phyloP scores from a whole-genome alignment of 805 yeast species.

The Henningerozyma blattae region DNA sequence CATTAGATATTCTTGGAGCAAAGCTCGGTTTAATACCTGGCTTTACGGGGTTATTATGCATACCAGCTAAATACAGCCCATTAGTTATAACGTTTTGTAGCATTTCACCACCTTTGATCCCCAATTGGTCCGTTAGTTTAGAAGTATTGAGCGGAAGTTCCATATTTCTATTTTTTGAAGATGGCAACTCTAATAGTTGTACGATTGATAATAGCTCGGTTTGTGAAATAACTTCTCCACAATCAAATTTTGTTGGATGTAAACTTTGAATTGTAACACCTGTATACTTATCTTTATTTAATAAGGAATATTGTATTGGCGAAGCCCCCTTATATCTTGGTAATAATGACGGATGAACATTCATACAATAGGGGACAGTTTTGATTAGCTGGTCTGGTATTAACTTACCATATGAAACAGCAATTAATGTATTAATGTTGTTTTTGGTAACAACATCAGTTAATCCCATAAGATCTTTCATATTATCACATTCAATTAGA shows the following conservation, averaged over 20 bases:
- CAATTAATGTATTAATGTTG: slow-evolving; percentile 57
- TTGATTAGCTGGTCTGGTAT: slow-evolving; percentile 54
- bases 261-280: slow-evolving; percentile 87
- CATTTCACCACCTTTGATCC: slow-evolving; percentile 48
- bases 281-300: slow-evolving; percentile 48
- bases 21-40: slow-evolving; percentile 22
- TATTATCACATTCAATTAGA: slow-evolving; percentile 17
- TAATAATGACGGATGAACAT: slow-evolving; percentile 84
- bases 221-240: slow-evolving; percentile 58
- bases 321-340: slow-evolving; percentile 83
- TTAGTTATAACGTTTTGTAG: slow-evolving; percentile 34
- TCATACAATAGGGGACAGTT: slow-evolving; percentile 47
- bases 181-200: slow-evolving; percentile 5
- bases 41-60: slow-evolving; percentile 1
- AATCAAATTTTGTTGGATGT: slow-evolving; percentile 79
- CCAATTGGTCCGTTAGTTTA: slow-evolving; percentile 37
- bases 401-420: slow-evolving; percentile 80
- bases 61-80: slow-evolving; percentile 13
- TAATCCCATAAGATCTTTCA: slow-evolving; percentile 6
- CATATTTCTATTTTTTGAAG: slow-evolving; percentile 23
- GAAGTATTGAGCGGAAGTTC: slow-evolving; percentile 14
- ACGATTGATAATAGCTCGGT: slow-evolving; percentile 23
- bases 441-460: slow-evolving; percentile 6
- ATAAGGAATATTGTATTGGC: slow-evolving; percentile 71
- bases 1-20: slow-evolving; percentile 44